Conservation (phyloP, 306 rosid genomes). For the Acacia confusa region DNA sequence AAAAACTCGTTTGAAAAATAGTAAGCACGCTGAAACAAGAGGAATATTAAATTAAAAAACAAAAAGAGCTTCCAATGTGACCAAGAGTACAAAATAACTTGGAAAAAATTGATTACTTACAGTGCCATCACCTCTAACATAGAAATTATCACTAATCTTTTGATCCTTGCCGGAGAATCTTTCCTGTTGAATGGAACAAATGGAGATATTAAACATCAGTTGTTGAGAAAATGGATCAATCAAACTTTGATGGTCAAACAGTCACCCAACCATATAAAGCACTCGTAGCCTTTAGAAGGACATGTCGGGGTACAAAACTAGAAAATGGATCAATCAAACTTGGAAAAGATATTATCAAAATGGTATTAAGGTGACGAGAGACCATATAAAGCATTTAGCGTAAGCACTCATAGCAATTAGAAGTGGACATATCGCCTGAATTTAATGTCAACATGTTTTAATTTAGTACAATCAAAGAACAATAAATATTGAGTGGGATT, state of each 20-base stretch:
- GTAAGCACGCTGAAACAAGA: constrained; percentile 78
- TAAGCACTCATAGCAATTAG: background rate
- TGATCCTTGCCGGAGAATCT: constrained; percentile 85
- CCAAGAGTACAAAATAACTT: constrained; percentile 1
- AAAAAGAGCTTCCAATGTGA: constrained; percentile 18
- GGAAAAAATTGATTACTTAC: constrained; percentile 52
- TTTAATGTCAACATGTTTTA: constrained; percentile 4
- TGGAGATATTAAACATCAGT: constrained; percentile 7
- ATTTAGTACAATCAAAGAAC: constrained; percentile 13
- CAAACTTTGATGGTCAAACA: constrained; percentile 24
- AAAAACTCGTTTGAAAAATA: constrained; percentile 85
- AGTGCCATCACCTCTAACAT: constrained; percentile 94
- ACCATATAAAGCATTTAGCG: constrained; percentile 4
- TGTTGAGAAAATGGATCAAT: constrained; percentile 1
- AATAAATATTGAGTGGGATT: background rate
- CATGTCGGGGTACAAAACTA: too few relatives aligned
- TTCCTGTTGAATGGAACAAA: constrained; percentile 54
- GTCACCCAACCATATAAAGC: background rate
- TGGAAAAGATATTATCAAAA: constrained; percentile 1
- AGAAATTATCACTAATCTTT: constrained; percentile 83
- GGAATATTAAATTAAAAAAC: constrained; percentile 10
- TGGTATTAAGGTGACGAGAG: background rate
- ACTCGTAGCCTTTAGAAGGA: too few relatives aligned
- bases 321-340: constrained; percentile 16
- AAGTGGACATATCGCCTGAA: constrained; percentile 16